Conservation (phyloP, 805 yeast species). For the Metschnikowia picachoensis region DNA sequence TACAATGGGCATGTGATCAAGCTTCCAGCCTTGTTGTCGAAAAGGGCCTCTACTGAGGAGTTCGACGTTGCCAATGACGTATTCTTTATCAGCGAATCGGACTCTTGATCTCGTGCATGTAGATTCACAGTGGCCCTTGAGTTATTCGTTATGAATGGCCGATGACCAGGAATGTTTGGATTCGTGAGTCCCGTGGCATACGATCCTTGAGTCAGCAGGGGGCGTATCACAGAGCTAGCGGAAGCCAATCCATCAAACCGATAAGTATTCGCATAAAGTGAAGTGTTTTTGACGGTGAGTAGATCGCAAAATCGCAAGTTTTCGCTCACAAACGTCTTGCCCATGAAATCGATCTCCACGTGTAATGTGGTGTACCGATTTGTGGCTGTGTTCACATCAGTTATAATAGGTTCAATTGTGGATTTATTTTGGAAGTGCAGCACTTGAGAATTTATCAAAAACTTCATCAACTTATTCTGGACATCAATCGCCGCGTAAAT, state of each 20-base stretch:
- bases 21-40: constrained; percentile 25
- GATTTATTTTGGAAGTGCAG: constrained; percentile 2
- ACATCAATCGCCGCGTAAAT: constrained; percentile 36
- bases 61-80: constrained; percentile 14
- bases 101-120: too few species aligned
- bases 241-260: constrained; percentile 16
- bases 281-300: constrained; percentile 35
- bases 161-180: constrained; percentile 1
- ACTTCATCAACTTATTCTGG: constrained; percentile 26
- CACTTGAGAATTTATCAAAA: constrained; percentile 34
- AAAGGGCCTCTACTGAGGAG: constrained; percentile 19
- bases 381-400: constrained; percentile 43
- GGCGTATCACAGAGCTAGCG: not conserved
- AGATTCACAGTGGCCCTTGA: not conserved
- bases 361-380: constrained; percentile 49
- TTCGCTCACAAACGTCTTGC: constrained; percentile 37
- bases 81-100: not conserved
- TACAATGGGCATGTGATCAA: constrained; percentile 35
- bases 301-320: constrained; percentile 43
- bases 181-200: constrained; percentile 1
- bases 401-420: constrained; percentile 21
- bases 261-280: constrained; percentile 24
- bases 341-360: constrained; percentile 42
- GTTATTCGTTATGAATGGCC: not conserved
- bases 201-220: not conserved